Conservation (phyloP, 2,329 filamentous ascomycete genomes). For the Ophiostoma tasmaniense region DNA sequence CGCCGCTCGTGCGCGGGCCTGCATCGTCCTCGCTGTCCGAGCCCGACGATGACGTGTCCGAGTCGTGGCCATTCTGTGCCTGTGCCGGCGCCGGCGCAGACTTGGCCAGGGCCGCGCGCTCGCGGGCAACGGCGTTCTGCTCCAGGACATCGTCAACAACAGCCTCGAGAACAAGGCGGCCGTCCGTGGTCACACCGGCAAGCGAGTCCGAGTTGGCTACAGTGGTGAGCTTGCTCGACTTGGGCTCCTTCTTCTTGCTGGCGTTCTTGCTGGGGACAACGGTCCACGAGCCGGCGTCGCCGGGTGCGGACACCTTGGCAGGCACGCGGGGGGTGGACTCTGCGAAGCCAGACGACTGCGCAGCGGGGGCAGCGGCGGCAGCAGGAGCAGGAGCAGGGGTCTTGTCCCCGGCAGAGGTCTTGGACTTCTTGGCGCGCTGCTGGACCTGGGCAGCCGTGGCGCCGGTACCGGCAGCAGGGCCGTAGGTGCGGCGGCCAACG, state of each 20-base stretch:
- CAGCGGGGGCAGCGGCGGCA: neutral
- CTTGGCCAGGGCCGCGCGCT: neutral
- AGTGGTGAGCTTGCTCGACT: neutral
- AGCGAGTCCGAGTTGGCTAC: neutral
- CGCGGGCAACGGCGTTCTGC: constrained; percentile 1
- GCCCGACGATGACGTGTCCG: constrained; percentile 22
- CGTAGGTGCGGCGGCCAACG: constrained; percentile 21
- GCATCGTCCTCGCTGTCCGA: constrained; percentile 15
- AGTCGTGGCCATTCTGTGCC: constrained; percentile 29
- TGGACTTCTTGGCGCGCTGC: neutral
- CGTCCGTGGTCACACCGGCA: constrained; percentile 7
- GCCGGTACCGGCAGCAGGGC: constrained; percentile 4
- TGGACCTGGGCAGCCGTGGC: neutral
- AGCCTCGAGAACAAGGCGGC: constrained; percentile 8
- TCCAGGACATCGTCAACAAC: constrained; percentile 11
- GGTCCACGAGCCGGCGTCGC: constrained; percentile 16
- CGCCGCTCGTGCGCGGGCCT: neutral
- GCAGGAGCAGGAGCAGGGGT: neutral
- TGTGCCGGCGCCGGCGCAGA: neutral
- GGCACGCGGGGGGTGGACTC: neutral
- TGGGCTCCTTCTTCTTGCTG: constrained; percentile 8
- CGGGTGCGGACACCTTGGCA: constrained; percentile 3
- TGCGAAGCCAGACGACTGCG: neutral
- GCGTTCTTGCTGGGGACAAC: constrained; percentile 6
- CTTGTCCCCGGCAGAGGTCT: neutral